A percentile compares a stretch with the other conserved stretches of the same genome.
Conservation (phyloP, 345 rosid genomes). For the Bruguiera sexangula region DNA sequence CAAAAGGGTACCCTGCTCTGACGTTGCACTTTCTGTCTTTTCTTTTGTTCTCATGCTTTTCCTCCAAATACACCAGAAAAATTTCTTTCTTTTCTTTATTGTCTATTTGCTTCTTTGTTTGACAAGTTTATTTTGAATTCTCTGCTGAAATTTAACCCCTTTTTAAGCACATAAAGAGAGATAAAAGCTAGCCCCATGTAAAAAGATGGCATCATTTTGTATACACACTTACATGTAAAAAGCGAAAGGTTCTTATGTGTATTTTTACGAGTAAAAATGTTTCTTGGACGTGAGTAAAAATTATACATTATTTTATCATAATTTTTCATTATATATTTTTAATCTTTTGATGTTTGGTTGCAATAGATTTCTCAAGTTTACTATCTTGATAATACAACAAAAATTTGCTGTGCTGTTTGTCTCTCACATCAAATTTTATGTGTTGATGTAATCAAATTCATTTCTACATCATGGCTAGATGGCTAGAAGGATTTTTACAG, state of each 20-base stretch:
- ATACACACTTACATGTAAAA: background rate
- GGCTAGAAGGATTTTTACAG: slow-evolving; percentile 7
- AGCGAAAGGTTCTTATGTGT: background rate
- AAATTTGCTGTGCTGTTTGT: too few species aligned
- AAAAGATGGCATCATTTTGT: slow-evolving; percentile 12
- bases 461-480: slow-evolving; percentile 16
- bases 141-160: background rate
- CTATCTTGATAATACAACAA: too few species aligned
- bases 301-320: too few species aligned
- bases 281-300: too few species aligned
- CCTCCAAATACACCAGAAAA: slow-evolving; percentile 29
- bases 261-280: too few species aligned
- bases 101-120: slow-evolving; percentile 21
- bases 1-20: slow-evolving; percentile 43
- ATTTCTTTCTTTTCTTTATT: slow-evolving; percentile 31
- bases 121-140: background rate
- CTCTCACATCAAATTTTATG: too few species aligned
- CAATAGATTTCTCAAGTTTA: too few species aligned
- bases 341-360: too few species aligned
- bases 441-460: too few species aligned
- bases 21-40: slow-evolving; percentile 76
- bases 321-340: too few species aligned
- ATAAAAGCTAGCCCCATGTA: background rate
- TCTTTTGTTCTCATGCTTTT: slow-evolving; percentile 38
- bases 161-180: slow-evolving; percentile 16